Conservation (phyloP, 306 rosid species). For the Prinsepia uniflora region DNA sequence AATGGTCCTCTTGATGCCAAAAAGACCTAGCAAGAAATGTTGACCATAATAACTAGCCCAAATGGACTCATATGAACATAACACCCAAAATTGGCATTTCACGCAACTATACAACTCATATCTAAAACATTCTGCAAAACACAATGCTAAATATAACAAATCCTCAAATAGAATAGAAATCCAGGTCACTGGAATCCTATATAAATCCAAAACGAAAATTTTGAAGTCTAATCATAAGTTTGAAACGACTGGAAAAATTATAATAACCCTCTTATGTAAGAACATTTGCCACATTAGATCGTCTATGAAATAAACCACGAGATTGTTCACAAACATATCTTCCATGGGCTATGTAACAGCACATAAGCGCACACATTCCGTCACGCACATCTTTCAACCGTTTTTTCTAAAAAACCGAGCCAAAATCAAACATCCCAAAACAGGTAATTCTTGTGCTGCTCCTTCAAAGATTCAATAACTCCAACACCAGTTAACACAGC, state of each 20-base stretch:
- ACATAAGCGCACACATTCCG: background rate
- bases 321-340: background rate
- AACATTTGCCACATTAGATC: background rate
- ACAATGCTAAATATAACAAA: background rate
- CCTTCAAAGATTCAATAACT: background rate
- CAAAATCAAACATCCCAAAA: background rate
- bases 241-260: background rate
- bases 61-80: background rate
- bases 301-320: background rate
- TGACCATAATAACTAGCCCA: background rate
- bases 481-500: background rate
- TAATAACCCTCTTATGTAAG: background rate
- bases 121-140: background rate
- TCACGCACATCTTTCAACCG: background rate
- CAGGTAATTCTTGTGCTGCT: background rate
- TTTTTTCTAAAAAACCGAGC: background rate
- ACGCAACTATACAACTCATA: background rate
- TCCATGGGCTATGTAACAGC: background rate
- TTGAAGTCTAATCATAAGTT: background rate
- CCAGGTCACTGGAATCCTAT: background rate
- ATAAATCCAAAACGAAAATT: background rate
- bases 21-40: background rate
- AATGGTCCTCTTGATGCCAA: background rate
- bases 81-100: background rate
- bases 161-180: background rate